These are phyloP conservation scores for Fagopyrum homotropicum DNA, from an alignment of 148 eudicot genomes.

Conservation along the genomic window DNA sequence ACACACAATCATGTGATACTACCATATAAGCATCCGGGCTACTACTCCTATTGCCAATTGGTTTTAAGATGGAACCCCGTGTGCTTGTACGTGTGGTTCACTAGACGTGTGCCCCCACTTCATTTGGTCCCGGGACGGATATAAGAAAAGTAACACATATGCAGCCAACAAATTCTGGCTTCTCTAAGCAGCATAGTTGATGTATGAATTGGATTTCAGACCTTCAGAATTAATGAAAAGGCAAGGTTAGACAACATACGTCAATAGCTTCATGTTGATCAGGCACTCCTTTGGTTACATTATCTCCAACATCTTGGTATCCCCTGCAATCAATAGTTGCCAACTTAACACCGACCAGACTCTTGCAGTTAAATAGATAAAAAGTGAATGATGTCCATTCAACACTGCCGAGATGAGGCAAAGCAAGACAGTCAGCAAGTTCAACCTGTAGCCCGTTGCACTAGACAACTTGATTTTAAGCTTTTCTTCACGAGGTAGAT, in stretches of 20 bases:
- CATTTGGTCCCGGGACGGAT: too few relatives aligned
- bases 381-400: neutral
- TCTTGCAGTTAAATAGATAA: neutral
- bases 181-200: neutral
- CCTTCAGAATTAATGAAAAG: neutral
- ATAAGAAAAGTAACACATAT: too few relatives aligned
- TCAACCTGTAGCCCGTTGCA: conserved; percentile 78
- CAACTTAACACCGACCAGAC: neutral
- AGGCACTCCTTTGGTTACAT: conserved; percentile 82
- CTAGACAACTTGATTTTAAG: conserved; percentile 66
- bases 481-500: conserved; percentile 73
- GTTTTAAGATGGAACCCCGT: too few relatives aligned
- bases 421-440: neutral
- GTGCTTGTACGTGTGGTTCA: too few relatives aligned
- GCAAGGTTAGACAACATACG: conserved; percentile 38
- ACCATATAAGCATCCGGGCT: too few relatives aligned
- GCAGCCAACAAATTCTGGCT: neutral
- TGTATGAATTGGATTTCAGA: neutral
- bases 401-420: neutral
- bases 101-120: too few relatives aligned
- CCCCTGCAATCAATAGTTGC: conserved; percentile 50
- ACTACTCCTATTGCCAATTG: too few relatives aligned
- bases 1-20: too few relatives aligned
- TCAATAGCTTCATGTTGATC: conserved; percentile 97
- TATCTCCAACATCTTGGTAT: conserved; percentile 86